These are phyloP conservation scores for Pelargonium cotyledonis DNA, from an alignment of 441 rosid genomes.

Conservation along the genomic window DNA sequence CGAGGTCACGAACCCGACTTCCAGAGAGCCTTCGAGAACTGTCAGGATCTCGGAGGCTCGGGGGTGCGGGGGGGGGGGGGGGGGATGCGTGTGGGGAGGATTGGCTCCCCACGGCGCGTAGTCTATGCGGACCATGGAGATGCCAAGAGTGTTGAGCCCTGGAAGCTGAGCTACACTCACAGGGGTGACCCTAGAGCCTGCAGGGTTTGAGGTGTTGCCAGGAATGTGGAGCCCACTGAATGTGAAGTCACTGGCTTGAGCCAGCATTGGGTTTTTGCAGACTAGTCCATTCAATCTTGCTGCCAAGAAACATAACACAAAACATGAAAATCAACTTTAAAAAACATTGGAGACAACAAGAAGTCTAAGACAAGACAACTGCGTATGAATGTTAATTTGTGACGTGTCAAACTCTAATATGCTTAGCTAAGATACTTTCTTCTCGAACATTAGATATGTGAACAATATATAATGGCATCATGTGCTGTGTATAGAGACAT, in stretches of 20 bases:
- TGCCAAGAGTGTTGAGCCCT: conserved; percentile 22
- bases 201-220: conserved; percentile 7
- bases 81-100: conserved; percentile 18
- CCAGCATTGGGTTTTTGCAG: conserved; percentile 9
- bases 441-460: too few relatives aligned
- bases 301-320: neutral
- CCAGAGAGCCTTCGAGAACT: conserved; percentile 11
- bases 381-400: neutral
- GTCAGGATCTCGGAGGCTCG: conserved; percentile 19
- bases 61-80: too few relatives aligned
- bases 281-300: conserved; percentile 13
- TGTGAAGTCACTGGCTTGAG: conserved; percentile 17
- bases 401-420: too few relatives aligned
- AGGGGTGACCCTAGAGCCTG: conserved; percentile 13
- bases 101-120: conserved; percentile 16
- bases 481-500: too few relatives aligned
- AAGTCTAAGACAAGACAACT: neutral
- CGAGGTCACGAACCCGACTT: conserved; percentile 16
- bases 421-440: too few relatives aligned
- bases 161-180: conserved; percentile 12
- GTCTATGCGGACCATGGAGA: conserved; percentile 16
- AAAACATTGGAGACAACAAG: neutral
- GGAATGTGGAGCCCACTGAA: conserved; percentile 15
- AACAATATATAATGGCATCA: too few relatives aligned
- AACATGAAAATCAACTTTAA: neutral